Evolutionary conservation across 306 rosid species (phyloP), one percentile per base, ranked within the genome.

Genomic region (Inga oerstediana): DNA sequence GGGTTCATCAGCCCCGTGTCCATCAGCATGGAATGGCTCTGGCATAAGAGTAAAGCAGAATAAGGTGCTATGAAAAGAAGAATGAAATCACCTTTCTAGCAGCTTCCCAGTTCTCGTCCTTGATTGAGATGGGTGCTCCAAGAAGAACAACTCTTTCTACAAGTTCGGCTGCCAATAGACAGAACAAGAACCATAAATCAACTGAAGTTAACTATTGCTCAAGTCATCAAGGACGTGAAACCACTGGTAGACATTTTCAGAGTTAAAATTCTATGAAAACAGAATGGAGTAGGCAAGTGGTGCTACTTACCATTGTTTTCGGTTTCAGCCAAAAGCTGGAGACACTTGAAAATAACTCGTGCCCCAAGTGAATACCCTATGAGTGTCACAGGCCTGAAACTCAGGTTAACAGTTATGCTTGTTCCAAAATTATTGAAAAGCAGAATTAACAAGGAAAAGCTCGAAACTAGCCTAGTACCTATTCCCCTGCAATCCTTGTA

Each of bases 61-160:
- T 73, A 45, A 78, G 22, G 49, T 15, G 65, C 30, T 32, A 77
- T 16, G 8, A 72, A 39, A 43, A 77, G 62, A 70, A 54, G 46
- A 39, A 35, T 8, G 19, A 74, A 85, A 35, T 54, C 65, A 92
- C 94, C 94, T 88, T 86, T 79, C 93, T 84, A 67, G 91, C 94
- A 80, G 80, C 90, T 64, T 84, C 87, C 97, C 93, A 92, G 34
- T 83, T 90, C 87, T 87, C 97, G 46, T 82, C 89, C 85, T 83
- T 86, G 86, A 92, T 89, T 67, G 94, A 80, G 75, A 92, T 77
- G 82, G 97, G 94, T 72, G 94, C 97, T 78, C 97, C 97, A 85
- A 92, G 94, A 79, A 92, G 90, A 65, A 90, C 90, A 88, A 89
- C 94, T 79, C 86, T 88, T 84, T 92, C 94, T n/a, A 90, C 92